Evolutionary conservation across 2,329 filamentous ascomycete species (phyloP).

Genomic region (Dactylellina haptotyla): DNA sequence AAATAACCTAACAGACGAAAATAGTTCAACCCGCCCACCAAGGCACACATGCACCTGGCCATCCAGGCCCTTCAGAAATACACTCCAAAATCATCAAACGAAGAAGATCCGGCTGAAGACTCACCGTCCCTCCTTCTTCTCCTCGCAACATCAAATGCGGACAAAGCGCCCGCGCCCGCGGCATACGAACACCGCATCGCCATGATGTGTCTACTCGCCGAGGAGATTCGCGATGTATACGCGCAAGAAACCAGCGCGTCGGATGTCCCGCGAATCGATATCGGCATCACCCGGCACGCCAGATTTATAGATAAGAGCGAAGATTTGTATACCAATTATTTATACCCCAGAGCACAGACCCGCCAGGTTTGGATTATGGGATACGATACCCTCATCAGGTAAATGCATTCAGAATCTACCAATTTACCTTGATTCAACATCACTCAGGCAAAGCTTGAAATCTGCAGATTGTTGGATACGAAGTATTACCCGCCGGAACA

Average conservation of each 20-base stretch:
- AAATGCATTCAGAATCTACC: neutral
- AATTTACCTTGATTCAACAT: neutral
- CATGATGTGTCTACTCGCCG: constrained; percentile 52
- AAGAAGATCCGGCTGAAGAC: neutral
- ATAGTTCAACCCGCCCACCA: constrained; percentile 51
- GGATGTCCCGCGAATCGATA: neutral
- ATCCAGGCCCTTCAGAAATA: constrained; percentile 25
- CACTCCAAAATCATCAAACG: neutral
- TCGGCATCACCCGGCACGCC: constrained; percentile 39
- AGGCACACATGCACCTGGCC: constrained; percentile 49
- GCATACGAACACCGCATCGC: constrained; percentile 39
- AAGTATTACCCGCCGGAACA: constrained; percentile 51
- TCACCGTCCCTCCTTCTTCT: constrained; percentile 28
- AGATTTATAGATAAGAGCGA: constrained; percentile 47
- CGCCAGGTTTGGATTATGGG: constrained; percentile 40
- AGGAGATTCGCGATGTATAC: constrained; percentile 27
- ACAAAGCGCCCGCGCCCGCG: constrained; percentile 39
- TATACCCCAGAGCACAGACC: neutral
- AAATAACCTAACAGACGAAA: neutral
- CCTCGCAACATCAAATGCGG: constrained; percentile 43
- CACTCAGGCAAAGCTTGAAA: neutral
- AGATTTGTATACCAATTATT: neutral
- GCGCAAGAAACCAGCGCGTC: neutral
- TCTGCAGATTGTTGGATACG: constrained; percentile 19
- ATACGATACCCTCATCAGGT: constrained; percentile 40